Evolutionary conservation across 176 grass and related monocot species (phyloP).

Genomic region (Triticum aestivum): IWGSC_CS_RefSeq_v2.1 NC_057813.1:710502721-710503220

Average conservation of each 20-base stretch:
- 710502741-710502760: no score
- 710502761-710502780: no score
- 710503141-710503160: conserved; percentile 99
- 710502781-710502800: no score
- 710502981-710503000: neutral
- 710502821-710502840: no score
- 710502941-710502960: neutral
- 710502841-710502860: no score
- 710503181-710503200: conserved; percentile 89
- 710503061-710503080: conserved; percentile 91
- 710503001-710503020: neutral
- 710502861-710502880: no score
- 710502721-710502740: no score
- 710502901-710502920: neutral
- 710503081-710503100: conserved; percentile 81
- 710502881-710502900: neutral
- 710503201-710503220: conserved; percentile 54
- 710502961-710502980: neutral
- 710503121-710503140: conserved; percentile 81
- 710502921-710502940: neutral
- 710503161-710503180: conserved; percentile 93
- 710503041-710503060: conserved; percentile 94
- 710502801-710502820: no score
- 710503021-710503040: conserved; percentile 99
- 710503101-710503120: conserved; percentile 96